Conservation (phyloP, 495 filamentous ascomycete species). For the Durotheca rogersii region DNA sequence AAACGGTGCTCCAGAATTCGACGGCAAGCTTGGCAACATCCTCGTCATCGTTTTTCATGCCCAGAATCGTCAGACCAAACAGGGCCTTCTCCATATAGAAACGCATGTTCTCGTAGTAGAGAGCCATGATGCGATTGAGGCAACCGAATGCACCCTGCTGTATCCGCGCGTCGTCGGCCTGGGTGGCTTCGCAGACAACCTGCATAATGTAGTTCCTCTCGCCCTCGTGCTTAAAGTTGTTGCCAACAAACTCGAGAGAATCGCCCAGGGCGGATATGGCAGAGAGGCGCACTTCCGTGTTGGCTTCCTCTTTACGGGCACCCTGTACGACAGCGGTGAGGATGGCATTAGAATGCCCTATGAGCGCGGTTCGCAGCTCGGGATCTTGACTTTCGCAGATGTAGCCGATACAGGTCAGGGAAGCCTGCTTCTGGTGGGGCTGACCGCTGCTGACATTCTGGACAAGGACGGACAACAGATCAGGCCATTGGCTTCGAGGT, state of each 20-base stretch:
- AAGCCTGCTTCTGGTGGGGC: slow-evolving; percentile 88
- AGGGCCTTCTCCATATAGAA: slow-evolving; percentile 99
- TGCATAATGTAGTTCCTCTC: slow-evolving; percentile 99
- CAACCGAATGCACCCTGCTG: slow-evolving; percentile 96
- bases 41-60: slow-evolving; percentile 97
- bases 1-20: slow-evolving; percentile 99
- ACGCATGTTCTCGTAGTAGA: slow-evolving; percentile 99
- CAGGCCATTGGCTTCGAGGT: slow-evolving; percentile 90
- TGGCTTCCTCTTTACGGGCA: slow-evolving; percentile 91
- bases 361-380: slow-evolving; percentile 78
- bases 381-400: slow-evolving; percentile 94
- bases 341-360: slow-evolving; percentile 92
- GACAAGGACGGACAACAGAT: slow-evolving; percentile 85
- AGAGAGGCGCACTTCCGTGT: slow-evolving; percentile 82
- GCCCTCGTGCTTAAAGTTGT: slow-evolving; percentile 98
- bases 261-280: slow-evolving; percentile 93
- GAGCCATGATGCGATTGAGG: slow-evolving; percentile 93
- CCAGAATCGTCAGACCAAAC: slow-evolving; percentile 96
- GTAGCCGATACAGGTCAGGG: slow-evolving; percentile 90
- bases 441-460: slow-evolving; percentile 85
- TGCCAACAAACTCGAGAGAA: slow-evolving; percentile 95
- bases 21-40: slow-evolving; percentile 97
- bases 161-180: slow-evolving; percentile 82
- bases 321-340: slow-evolving; percentile 96
- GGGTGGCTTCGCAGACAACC: slow-evolving; percentile 97